Conservation (phyloP, 2,329 filamentous ascomycete genomes). For the Exserohilum rostratum region DNA sequence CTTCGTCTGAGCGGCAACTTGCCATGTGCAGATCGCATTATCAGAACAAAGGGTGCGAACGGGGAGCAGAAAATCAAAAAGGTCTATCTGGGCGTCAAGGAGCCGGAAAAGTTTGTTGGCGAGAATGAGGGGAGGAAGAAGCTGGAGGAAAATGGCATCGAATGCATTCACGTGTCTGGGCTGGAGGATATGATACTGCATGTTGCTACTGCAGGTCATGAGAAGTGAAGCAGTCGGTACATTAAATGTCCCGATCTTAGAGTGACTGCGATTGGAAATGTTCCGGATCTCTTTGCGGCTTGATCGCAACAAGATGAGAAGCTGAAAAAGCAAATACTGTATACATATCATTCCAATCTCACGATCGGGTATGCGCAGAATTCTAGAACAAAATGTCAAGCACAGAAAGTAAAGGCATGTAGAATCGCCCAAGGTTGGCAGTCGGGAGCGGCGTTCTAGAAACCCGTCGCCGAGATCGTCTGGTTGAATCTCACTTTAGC, state of each 20-base stretch:
- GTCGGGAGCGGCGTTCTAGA: background rate
- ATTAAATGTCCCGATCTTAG: background rate
- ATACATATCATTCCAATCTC: too few relatives aligned
- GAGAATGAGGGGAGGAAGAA: slow-evolving; percentile 76
- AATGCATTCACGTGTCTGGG: slow-evolving; percentile 74
- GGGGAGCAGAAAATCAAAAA: slow-evolving; percentile 68
- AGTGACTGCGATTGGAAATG: background rate
- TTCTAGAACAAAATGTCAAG: too few relatives aligned
- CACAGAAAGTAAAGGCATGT: too few relatives aligned
- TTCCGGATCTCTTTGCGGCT: background rate
- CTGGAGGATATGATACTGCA: slow-evolving; percentile 80
- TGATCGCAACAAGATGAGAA: background rate
- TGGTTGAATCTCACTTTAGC: slow-evolving; percentile 6
- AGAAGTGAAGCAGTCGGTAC: slow-evolving; percentile 19
- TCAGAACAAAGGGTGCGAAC: slow-evolving; percentile 54
- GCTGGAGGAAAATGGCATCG: slow-evolving; percentile 74
- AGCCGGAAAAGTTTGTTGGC: slow-evolving; percentile 88
- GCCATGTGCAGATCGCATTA: slow-evolving; percentile 79
- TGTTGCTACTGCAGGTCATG: slow-evolving; percentile 84
- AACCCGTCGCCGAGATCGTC: slow-evolving; percentile 14
- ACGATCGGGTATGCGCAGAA: too few relatives aligned
- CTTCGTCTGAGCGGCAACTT: slow-evolving; percentile 75
- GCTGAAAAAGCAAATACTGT: too few relatives aligned
- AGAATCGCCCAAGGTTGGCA: too few relatives aligned
- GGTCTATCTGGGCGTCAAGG: slow-evolving; percentile 86